These are phyloP conservation scores for Podospora fimiseda DNA, from an alignment of 495 filamentous ascomycete genomes.

Conservation along the genomic window DNA sequence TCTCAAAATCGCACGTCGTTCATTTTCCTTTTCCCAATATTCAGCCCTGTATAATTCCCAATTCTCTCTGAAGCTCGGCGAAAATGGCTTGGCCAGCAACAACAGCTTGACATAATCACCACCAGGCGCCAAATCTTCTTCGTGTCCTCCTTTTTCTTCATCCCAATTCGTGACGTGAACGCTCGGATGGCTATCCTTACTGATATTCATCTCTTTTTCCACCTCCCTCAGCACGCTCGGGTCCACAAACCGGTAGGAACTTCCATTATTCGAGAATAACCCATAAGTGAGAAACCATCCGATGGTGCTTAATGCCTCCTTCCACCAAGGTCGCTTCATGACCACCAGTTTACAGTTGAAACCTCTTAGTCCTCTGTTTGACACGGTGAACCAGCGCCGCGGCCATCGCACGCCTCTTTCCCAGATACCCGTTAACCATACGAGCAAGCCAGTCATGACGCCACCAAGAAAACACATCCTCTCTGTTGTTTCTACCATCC, in stretches of 20 bases:
- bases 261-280: conserved; percentile 56
- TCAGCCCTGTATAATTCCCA: conserved; percentile 92
- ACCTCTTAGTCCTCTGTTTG: conserved; percentile 80
- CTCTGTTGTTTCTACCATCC: conserved; percentile 83
- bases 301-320: conserved; percentile 61
- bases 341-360: conserved; percentile 96
- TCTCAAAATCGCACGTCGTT: conserved; percentile 68
- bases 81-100: conserved; percentile 89
- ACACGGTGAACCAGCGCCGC: conserved; percentile 76
- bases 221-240: conserved; percentile 44
- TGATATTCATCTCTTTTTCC: conserved; percentile 41
- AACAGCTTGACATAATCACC: conserved; percentile 89
- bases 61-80: conserved; percentile 89
- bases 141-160: conserved; percentile 52
- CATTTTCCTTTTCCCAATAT: conserved; percentile 97
- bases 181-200: conserved; percentile 33
- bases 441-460: conserved; percentile 69
- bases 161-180: conserved; percentile 37
- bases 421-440: conserved; percentile 94
- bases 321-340: conserved; percentile 75
- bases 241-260: conserved; percentile 63
- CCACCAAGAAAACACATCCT: conserved; percentile 85
- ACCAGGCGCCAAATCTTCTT: conserved; percentile 81
- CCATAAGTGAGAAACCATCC: conserved; percentile 72
- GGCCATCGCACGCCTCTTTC: conserved; percentile 93